A percentile compares a stretch with the other conserved stretches of the same genome.
These are phyloP conservation scores for Solidago caesia DNA, from an alignment of 129 eudicot genomes.

Conservation along the genomic window DNA sequence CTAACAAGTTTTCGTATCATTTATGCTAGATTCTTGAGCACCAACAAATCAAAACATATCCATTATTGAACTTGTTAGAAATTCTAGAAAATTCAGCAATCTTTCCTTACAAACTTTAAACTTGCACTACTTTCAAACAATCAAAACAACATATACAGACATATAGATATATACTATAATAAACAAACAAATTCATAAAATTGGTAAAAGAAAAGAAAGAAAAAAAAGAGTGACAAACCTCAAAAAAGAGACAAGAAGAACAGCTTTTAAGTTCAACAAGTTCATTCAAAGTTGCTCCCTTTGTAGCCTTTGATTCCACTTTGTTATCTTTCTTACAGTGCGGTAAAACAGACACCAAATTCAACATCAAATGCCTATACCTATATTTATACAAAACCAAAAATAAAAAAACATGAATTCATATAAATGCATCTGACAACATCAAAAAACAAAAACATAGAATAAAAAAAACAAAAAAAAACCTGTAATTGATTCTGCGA, in stretches of 20 bases:
- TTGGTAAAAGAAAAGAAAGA: not conserved
- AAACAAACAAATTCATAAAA: no score
- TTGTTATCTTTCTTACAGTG: conserved; percentile 90
- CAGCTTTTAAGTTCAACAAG: conserved; percentile 90
- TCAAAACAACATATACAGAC: no score
- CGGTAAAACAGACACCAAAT: conserved; percentile 73
- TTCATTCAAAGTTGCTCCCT: conserved; percentile 85
- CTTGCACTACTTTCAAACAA: no score
- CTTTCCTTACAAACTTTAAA: no score
- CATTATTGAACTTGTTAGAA: no score
- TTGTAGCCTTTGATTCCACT: conserved; percentile 83
- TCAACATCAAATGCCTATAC: conserved; percentile 98
- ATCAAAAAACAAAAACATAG: not conserved
- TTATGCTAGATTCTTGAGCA: no score
- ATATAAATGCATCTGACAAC: not conserved
- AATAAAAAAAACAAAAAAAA: not conserved
- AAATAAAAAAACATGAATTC: not conserved
- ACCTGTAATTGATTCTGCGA: conserved; percentile 90
- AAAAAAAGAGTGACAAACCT: conserved; percentile 42
- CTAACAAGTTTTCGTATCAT: no score
- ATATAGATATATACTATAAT: no score
- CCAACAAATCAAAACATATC: no score
- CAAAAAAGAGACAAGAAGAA: conserved; percentile 91
- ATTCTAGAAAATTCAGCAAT: no score
- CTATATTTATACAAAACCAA: conserved; percentile 23